phyloP scores from a whole-genome alignment of 2,329 filamentous ascomycete genomes.

The Alternaria solani region DNA sequence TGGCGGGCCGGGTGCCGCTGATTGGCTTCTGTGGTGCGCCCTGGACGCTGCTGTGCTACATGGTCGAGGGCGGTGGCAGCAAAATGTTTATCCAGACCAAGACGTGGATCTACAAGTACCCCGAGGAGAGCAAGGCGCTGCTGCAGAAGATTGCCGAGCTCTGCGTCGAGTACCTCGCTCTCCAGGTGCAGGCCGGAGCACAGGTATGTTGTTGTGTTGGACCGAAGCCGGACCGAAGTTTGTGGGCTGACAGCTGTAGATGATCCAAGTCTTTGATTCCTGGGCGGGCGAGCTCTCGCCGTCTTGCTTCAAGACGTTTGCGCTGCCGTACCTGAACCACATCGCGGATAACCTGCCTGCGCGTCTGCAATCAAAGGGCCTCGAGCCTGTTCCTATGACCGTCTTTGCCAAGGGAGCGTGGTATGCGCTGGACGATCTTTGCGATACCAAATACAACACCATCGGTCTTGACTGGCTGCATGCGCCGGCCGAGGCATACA shows the following conservation, averaged over 20 bases:
- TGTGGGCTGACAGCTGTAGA: constrained; percentile 55
- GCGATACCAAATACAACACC: constrained; percentile 89
- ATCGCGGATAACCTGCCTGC: constrained; percentile 83
- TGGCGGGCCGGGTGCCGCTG: constrained; percentile 86
- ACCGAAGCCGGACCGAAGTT: not conserved
- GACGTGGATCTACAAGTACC: constrained; percentile 94
- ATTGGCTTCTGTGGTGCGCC: constrained; percentile 97
- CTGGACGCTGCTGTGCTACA: constrained; percentile 97
- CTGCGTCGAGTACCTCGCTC: constrained; percentile 91
- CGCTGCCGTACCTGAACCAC: constrained; percentile 83
- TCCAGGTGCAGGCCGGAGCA: constrained; percentile 91
- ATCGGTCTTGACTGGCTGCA: constrained; percentile 96
- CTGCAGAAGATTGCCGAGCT: constrained; percentile 92
- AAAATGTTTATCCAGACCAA: constrained; percentile 95
- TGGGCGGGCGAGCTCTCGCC: constrained; percentile 96
- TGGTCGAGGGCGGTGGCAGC: constrained; percentile 96
- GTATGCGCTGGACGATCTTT: constrained; percentile 89
- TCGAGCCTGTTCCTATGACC: constrained; percentile 91
- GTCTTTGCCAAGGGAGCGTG: constrained; percentile 98
- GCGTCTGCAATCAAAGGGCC: constrained; percentile 74
- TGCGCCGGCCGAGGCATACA: constrained; percentile 83
- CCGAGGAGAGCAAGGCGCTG: constrained; percentile 78
- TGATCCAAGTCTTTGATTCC: constrained; percentile 97
- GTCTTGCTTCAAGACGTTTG: constrained; percentile 81
- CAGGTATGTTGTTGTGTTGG: constrained; percentile 63